phyloP scores from a whole-genome alignment of 2,329 filamentous ascomycete species.

The Aspergillus proliferans region DNA sequence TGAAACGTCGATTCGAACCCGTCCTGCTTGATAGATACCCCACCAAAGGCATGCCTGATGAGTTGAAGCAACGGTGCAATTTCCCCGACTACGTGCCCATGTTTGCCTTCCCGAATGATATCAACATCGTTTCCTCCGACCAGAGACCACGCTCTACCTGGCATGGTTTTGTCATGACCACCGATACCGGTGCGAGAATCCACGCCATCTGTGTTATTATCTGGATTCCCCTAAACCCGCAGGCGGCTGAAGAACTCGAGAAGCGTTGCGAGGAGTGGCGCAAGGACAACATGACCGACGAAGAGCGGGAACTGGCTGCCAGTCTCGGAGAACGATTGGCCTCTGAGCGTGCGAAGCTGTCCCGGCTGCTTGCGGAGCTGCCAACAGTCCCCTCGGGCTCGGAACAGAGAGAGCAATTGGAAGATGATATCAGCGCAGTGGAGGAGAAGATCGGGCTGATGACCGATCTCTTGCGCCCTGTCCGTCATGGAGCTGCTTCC shows the following conservation, averaged over 20 bases:
- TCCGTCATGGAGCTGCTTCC: slow-evolving; percentile 87
- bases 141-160: slow-evolving; percentile 92
- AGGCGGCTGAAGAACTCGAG: slow-evolving; percentile 70
- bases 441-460: slow-evolving; percentile 97
- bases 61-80: slow-evolving; percentile 68
- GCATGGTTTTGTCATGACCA: slow-evolving; percentile 99
- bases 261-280: slow-evolving; percentile 78
- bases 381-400: slow-evolving; percentile 76
- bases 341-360: slow-evolving; percentile 80
- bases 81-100: slow-evolving; percentile 98
- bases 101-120: slow-evolving; percentile 98
- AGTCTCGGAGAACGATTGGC: slow-evolving; percentile 86
- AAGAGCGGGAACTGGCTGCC: slow-evolving; percentile 87
- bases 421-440: slow-evolving; percentile 90
- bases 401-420: slow-evolving; percentile 70
- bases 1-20: slow-evolving; percentile 90
- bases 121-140: slow-evolving; percentile 92
- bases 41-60: slow-evolving; percentile 72
- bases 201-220: slow-evolving; percentile 88
- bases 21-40: slow-evolving; percentile 94
- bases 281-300: slow-evolving; percentile 93
- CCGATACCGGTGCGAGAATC: slow-evolving; percentile 81
- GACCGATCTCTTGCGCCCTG: slow-evolving; percentile 87
- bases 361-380: slow-evolving; percentile 75
- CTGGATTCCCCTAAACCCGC: slow-evolving; percentile 79